Evolutionary conservation across 106 monocot species (phyloP).

Genomic region (Posidonia australis): DNA sequence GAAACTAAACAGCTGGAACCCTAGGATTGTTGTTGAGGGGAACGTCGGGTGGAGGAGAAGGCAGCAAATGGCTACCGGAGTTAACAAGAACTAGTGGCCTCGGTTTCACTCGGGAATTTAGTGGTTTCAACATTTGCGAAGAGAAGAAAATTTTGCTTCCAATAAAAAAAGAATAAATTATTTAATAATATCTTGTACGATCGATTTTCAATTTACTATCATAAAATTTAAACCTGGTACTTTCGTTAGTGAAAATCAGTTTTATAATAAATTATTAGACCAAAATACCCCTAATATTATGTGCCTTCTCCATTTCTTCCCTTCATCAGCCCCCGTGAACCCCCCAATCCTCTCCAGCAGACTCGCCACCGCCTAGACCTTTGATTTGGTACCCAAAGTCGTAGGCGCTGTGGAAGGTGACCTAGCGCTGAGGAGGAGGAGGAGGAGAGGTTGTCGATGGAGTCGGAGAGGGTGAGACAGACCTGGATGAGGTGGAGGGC

Average conservation of each 20-base stretch:
- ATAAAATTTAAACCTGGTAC: too few species aligned
- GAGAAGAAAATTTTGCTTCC: neutral
- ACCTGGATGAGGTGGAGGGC: constrained; percentile 54
- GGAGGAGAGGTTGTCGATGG: neutral
- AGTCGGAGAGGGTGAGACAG: constrained; percentile 56
- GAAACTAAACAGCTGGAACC: neutral
- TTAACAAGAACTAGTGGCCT: neutral
- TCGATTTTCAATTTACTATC: too few species aligned
- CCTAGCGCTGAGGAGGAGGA: constrained; percentile 9
- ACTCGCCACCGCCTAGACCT: constrained; percentile 7
- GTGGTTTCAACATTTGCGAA: too few species aligned
- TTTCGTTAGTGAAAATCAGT: too few species aligned
- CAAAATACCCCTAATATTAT: too few species aligned
- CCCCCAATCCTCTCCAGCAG: constrained; percentile 16
- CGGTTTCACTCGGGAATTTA: neutral
- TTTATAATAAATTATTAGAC: too few species aligned
- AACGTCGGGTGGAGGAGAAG: neutral
- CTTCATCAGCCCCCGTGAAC: constrained; percentile 7
- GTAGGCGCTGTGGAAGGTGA: constrained; percentile 43
- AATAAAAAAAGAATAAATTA: neutral
- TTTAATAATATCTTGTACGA: too few species aligned
- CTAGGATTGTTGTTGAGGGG: too few species aligned
- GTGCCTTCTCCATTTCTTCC: too few species aligned
- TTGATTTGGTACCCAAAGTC: constrained; percentile 46
- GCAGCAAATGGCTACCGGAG: neutral